Base-by-base conservation (phyloP, 2,329 filamentous ascomycete species). In the Ascochyta rabiei region DNA sequence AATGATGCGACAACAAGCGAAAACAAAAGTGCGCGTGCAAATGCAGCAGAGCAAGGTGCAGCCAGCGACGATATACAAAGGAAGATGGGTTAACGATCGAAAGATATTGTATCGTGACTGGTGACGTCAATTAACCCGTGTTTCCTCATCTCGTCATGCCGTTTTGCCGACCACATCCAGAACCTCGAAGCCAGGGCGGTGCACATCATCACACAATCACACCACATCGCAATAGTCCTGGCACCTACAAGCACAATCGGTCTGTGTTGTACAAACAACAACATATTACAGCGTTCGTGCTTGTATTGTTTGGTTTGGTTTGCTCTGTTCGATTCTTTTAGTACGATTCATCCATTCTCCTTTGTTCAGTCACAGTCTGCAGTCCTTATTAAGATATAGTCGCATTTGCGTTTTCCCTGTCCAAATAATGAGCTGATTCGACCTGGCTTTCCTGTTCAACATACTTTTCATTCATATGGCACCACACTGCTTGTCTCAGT, bases 71-170 rank as follows among this genome's bases (percentile, higher is more conserved):
- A 49, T 37, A 48, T 18, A 28, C 23, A 19, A n/a, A 48, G 19
- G 30, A 33, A 39, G 42, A 50, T 55, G 52, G 42, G 46, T 45
- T 55, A 45, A 55, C 8, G 21, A 35, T 46, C 19, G 35, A 48
- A 55, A 55, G 45, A 54, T 21, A 15, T 13, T 12, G 19, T 45
- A 26, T 31, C 38, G 44, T 42, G 51, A 37, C 21, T 52, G n/a
- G 48, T 52, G 48, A 52, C 48, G 42, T 52, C 44, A 37, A 40
- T 35, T 28, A 46, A 35, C 34, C 35, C 41, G 34, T 35, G 34
- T 40, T 40, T 44, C 39, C 41, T 48, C 41, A 48, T 30, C 26
- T 35, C 46, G 41, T 55, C 41, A 46, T 55, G 50, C 52, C 35
- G 30, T 39, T 33, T 21, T 54, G 34, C 44, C 33, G 50, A 33